A percentile compares a stretch with the other conserved stretches of the same genome.
phyloP scores from a whole-genome alignment of 345 rosid genomes.

The Jatropha curcas region DNA sequence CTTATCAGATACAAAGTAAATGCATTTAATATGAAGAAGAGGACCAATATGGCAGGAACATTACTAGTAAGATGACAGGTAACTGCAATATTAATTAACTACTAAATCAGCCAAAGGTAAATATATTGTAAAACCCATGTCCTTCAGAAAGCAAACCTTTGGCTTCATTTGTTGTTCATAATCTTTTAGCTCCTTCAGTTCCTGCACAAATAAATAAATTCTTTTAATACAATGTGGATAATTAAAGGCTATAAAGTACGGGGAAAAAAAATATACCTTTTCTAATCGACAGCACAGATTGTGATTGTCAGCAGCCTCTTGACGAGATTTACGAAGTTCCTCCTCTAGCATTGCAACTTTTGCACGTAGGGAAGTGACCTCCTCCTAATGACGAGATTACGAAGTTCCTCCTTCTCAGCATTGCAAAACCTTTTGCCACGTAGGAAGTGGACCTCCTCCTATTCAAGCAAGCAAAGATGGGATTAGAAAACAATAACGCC shows the following conservation, averaged over 20 bases:
- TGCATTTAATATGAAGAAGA: background rate
- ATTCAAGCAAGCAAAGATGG: constrained; percentile 27
- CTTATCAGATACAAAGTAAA: background rate
- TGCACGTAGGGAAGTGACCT: constrained; percentile 56
- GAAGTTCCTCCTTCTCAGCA: constrained; percentile 80
- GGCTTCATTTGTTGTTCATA: constrained; percentile 83
- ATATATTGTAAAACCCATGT: background rate
- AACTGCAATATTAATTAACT: background rate
- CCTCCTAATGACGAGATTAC: constrained; percentile 82
- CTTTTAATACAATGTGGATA: background rate
- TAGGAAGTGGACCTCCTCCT: constrained; percentile 76
- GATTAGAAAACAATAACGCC: constrained; percentile 8
- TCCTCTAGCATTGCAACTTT: constrained; percentile 76
- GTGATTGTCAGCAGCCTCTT: constrained; percentile 61
- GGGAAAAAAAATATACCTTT: constrained; percentile 48
- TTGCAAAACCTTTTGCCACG: constrained; percentile 59
- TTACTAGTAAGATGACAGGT: background rate
- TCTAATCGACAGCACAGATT: constrained; percentile 60
- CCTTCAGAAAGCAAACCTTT: constrained; percentile 53
- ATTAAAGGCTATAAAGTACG: constrained; percentile 6
- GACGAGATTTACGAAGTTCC: constrained; percentile 71
- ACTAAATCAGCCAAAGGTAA: background rate
- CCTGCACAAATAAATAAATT: constrained; percentile 47
- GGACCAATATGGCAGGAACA: background rate
- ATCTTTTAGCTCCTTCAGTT: constrained; percentile 82